Base-by-base conservation (phyloP, 331 rosid genomes). In the Dryas integrifolia region DNA sequence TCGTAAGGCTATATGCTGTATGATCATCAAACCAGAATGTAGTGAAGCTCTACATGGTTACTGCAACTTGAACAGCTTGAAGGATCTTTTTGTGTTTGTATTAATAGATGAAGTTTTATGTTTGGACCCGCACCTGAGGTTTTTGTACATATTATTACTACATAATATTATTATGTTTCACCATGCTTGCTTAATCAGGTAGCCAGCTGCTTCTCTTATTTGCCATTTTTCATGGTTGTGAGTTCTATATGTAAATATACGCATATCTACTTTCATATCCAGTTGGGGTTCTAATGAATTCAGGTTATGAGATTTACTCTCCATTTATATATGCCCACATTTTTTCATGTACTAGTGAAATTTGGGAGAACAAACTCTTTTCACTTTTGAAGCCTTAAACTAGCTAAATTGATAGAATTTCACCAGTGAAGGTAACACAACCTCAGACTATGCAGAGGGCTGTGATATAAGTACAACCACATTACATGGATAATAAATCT, bases 1-100 rank as follows among this genome's bases (percentile, higher is more conserved):
- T 95, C 67, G 77, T 92, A 74, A 88, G 81, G 91, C 73, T 95
- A 57, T 95, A 79, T 76, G 84, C 83, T 72, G 99, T 95, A 63
- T 95, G 92, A 94, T 59, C 52, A 18, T 55, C 18, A 65, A 75
- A 67, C 30, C 72, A 44, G 57, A 65, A 47, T 67, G 59, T 58
- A 43, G 35, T 45, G 71, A 64, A 58, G 74, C 74, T 52, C 75
- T 64, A 47, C 49, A 30, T 73, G 55, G 63, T 73, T 44, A 51
- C 73, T 75, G 69, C 65, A n/a, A 48, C 70, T 63, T 40, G 38
- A 48, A 62, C 62, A 46, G 67, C 61, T 55, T 40, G 39, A 11
- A 46, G 66, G 16, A 44, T 46, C 6, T 35, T 16, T 11, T 58
- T 15, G 56, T 55, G 21, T 69, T 59, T 16, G 43, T 9, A 62